These are phyloP conservation scores for Colletotrichum phormii DNA, from an alignment of 2,329 filamentous ascomycete genomes.

Conservation along the genomic window DNA sequence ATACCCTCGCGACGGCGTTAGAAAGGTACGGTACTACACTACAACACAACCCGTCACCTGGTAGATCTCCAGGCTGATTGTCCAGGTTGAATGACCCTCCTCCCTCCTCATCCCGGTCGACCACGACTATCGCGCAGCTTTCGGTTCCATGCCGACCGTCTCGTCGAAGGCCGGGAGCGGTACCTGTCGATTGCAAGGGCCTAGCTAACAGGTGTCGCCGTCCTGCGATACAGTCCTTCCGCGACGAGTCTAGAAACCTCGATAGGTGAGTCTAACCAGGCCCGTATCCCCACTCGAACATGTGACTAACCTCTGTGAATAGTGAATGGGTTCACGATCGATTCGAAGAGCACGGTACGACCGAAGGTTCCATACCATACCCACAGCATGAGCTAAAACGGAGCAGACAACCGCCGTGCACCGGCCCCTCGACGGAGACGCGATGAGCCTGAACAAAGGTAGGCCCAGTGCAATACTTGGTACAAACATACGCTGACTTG, in stretches of 20 bases:
- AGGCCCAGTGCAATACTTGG: conserved; percentile 38
- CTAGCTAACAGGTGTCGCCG: conserved; percentile 50
- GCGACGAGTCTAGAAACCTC: conserved; percentile 73
- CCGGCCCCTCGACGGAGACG: conserved; percentile 56
- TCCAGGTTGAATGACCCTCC: conserved; percentile 33
- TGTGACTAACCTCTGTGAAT: conserved; percentile 37
- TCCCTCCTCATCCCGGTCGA: conserved; percentile 38
- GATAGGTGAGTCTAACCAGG: conserved; percentile 68
- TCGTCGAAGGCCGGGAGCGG: conserved; percentile 29
- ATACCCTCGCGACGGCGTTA: conserved; percentile 84
- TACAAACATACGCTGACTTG: conserved; percentile 36
- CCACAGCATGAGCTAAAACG: conserved; percentile 21
- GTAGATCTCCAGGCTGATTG: conserved; percentile 27
- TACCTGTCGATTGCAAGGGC: conserved; percentile 28
- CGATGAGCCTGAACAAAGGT: conserved; percentile 55
- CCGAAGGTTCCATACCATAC: background rate
- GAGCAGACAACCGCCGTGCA: conserved; percentile 52
- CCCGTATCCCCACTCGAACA: conserved; percentile 21
- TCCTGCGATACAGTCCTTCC: conserved; percentile 67
- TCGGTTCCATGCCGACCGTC: conserved; percentile 10
- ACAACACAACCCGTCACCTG: background rate
- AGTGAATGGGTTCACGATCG: conserved; percentile 97
- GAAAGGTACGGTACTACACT: conserved; percentile 75
- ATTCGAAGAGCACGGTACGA: conserved; percentile 78
- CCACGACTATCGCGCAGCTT: conserved; percentile 14